A percentile compares a stretch with the other conserved stretches of the same genome.
phyloP scores from a whole-genome alignment of 306 rosid species.

The Senna tora region DNA sequence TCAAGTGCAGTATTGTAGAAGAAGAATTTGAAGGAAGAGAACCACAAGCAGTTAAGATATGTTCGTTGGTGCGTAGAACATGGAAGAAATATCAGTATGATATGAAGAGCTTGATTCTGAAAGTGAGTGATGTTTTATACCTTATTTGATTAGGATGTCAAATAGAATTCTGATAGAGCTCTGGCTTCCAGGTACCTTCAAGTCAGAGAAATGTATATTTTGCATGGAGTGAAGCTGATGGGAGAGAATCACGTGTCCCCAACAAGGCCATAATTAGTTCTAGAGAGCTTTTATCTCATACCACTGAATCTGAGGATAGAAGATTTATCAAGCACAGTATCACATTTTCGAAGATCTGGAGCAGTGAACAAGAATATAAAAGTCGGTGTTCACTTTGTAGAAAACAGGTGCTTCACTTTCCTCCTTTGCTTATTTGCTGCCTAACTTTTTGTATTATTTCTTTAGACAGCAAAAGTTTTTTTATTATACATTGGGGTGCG shows the following conservation, averaged over 20 bases:
- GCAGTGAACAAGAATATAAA: conserved; percentile 83
- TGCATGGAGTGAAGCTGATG: conserved; percentile 82
- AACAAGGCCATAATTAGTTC: conserved; percentile 73
- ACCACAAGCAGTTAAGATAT: conserved; percentile 82
- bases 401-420: conserved; percentile 66
- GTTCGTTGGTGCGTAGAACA: conserved; percentile 64
- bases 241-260: conserved; percentile 56
- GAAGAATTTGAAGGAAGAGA: conserved; percentile 71
- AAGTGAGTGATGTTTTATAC: conserved; percentile 52
- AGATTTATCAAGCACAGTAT: conserved; percentile 73
- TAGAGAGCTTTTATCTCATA: conserved; percentile 61
- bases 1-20: conserved; percentile 70
- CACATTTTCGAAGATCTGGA: conserved; percentile 87
- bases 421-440: conserved; percentile 28
- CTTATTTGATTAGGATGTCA: conserved; percentile 31
- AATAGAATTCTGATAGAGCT: conserved; percentile 40
- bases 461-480: conserved; percentile 34
- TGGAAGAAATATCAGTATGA: conserved; percentile 82
- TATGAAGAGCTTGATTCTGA: conserved; percentile 63
- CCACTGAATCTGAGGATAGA: conserved; percentile 59
- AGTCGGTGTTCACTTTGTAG: conserved; percentile 73
- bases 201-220: conserved; percentile 86
- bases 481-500: conserved; percentile 7
- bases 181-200: conserved; percentile 84
- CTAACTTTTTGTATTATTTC: no score